These are phyloP conservation scores for Phytophthora capsici DNA, from an alignment of 352 stramenopile species.

Conservation along the genomic window DNA sequence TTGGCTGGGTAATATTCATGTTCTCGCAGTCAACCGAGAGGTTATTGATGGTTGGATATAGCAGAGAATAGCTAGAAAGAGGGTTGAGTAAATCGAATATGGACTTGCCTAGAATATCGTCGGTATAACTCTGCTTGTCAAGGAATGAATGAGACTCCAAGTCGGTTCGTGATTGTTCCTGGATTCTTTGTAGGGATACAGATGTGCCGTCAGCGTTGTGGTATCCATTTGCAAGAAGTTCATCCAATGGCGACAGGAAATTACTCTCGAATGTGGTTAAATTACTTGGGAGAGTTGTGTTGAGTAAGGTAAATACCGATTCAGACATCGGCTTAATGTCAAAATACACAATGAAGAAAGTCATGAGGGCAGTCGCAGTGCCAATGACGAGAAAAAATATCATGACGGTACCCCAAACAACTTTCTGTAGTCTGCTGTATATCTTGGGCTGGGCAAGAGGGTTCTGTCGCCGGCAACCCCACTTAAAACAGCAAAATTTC, in stretches of 20 bases:
- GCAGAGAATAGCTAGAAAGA: conserved; percentile 42
- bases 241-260: conserved; percentile 45
- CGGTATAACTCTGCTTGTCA: conserved; percentile 45
- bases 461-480: conserved; percentile 52
- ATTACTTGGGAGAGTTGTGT: conserved; percentile 34
- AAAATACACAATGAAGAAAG: conserved; percentile 41
- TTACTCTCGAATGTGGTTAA: conserved; percentile 43
- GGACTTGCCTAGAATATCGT: conserved; percentile 40
- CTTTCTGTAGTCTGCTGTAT: conserved; percentile 56
- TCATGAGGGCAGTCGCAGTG: conserved; percentile 28
- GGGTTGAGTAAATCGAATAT: conserved; percentile 52
- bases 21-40: conserved; percentile 41
- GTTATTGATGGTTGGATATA: conserved; percentile 56
- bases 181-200: conserved; percentile 31
- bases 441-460: conserved; percentile 51
- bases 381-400: conserved; percentile 38
- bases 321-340: conserved; percentile 41
- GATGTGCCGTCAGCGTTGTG: not conserved
- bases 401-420: conserved; percentile 46
- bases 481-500: conserved; percentile 57
- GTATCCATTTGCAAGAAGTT: conserved; percentile 34
- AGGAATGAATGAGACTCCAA: conserved; percentile 57
- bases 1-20: conserved; percentile 57
- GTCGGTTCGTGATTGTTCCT: conserved; percentile 22
- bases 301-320: conserved; percentile 31